A percentile compares a stretch with the other conserved stretches of the same genome.
Conservation (phyloP, 2,329 filamentous ascomycete genomes). For the Sporothrix inflata region DNA sequence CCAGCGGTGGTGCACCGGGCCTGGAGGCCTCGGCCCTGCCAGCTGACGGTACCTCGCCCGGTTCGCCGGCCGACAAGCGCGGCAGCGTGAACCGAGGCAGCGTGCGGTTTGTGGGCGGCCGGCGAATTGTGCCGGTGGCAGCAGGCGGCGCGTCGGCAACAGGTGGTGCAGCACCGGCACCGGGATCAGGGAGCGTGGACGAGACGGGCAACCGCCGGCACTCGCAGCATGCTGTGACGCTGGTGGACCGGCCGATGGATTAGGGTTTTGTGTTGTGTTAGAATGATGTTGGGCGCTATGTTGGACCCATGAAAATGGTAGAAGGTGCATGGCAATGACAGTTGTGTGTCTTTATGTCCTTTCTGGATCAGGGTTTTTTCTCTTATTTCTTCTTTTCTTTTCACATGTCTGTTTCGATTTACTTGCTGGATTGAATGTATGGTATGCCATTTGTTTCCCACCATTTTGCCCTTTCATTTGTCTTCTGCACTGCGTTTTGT, state of each 20-base stretch:
- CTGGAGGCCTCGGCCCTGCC: neutral
- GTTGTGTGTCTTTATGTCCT: slow-evolving; percentile 1
- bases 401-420: neutral
- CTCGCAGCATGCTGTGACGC: slow-evolving; percentile 59
- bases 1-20: slow-evolving; percentile 37
- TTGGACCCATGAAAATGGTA: neutral
- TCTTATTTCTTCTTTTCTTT: neutral
- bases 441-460: neutral
- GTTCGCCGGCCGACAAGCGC: slow-evolving; percentile 56
- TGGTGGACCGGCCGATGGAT: slow-evolving; percentile 79
- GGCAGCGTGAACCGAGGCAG: slow-evolving; percentile 64
- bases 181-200: neutral
- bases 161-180: slow-evolving; percentile 9
- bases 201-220: slow-evolving; percentile 33
- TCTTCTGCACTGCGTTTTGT: neutral
- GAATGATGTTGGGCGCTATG: neutral
- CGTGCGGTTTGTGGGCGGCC: slow-evolving; percentile 56
- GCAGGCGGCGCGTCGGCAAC: slow-evolving; percentile 37
- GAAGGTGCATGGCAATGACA: neutral
- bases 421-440: neutral
- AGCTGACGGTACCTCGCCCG: neutral
- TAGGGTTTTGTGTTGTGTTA: slow-evolving; percentile 25
- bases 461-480: neutral
- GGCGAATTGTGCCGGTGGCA: slow-evolving; percentile 49
- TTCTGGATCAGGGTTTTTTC: slow-evolving; percentile 5